A percentile compares a stretch with the other conserved stretches of the same genome.
phyloP scores from a whole-genome alignment of 1,284 basidiomycete genomes.

The Somion occarium region DNA sequence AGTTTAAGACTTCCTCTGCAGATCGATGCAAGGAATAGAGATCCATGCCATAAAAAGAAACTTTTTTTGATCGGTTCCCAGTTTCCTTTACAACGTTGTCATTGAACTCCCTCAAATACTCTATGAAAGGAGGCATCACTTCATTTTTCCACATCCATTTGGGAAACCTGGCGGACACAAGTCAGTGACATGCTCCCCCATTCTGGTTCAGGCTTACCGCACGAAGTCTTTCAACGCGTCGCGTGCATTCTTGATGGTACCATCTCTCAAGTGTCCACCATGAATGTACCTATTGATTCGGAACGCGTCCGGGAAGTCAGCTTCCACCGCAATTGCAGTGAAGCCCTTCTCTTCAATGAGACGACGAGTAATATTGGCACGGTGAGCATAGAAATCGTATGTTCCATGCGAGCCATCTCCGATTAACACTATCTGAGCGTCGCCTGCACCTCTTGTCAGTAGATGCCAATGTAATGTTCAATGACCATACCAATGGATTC shows the following conservation, averaged over 20 bases:
- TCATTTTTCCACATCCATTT: conserved; percentile 31
- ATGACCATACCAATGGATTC: conserved; percentile 18
- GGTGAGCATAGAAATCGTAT: conserved; percentile 27
- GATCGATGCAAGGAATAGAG: conserved; percentile 25
- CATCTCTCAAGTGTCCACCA: conserved; percentile 13
- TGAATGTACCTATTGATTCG: conserved; percentile 26
- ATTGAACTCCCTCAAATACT: conserved; percentile 21
- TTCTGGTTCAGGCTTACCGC: conserved; percentile 15
- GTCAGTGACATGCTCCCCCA: no score
- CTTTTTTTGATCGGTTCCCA: conserved; percentile 16
- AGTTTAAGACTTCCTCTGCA: conserved; percentile 22
- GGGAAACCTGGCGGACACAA: conserved; percentile 25
- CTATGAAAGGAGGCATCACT: conserved; percentile 24
- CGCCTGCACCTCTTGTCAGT: conserved; percentile 12
- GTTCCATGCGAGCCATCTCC: conserved; percentile 27
- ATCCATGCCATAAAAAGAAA: conserved; percentile 26
- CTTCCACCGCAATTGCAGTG: conserved; percentile 25
- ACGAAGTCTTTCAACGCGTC: conserved; percentile 21
- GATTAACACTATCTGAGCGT: conserved; percentile 25
- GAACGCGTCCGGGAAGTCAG: conserved; percentile 28
- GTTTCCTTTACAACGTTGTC: conserved; percentile 14
- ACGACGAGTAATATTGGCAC: conserved; percentile 27
- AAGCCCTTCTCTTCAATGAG: conserved; percentile 28
- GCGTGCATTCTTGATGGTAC: conserved; percentile 15
- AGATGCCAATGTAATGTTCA: conserved; percentile 4